These are phyloP conservation scores for Candida neerlandica DNA, from an alignment of 1,139 yeast genomes.

Conservation along the genomic window DNA sequence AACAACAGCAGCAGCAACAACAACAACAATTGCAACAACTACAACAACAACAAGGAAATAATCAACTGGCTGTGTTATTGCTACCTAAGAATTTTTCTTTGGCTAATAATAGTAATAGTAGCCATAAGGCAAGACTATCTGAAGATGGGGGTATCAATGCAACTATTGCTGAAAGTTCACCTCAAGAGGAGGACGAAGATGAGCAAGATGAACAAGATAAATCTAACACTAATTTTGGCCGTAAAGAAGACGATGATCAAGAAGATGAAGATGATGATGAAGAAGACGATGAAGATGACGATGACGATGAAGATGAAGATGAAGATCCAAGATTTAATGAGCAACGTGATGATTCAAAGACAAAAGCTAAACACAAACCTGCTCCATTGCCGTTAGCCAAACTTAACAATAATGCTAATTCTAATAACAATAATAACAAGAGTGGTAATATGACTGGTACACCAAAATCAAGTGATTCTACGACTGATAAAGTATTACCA, in stretches of 20 bases:
- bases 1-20: constrained; percentile 19
- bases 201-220: background rate
- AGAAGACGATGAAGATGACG: too few relatives aligned
- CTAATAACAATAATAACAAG: background rate
- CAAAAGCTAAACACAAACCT: constrained; percentile 1
- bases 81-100: constrained; percentile 50
- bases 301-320: background rate
- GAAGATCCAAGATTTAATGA: background rate
- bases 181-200: constrained; percentile 28
- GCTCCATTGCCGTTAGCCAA: constrained; percentile 2
- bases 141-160: background rate
- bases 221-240: background rate
- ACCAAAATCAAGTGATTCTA: constrained; percentile 15
- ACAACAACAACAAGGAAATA: constrained; percentile 11
- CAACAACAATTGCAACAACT: constrained; percentile 12
- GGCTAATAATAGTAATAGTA: constrained; percentile 12
- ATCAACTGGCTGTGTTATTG: constrained; percentile 39
- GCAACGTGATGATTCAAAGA: background rate
- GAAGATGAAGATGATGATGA: background rate
- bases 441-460: background rate
- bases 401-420: background rate
- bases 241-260: background rate
- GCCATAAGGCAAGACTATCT: background rate
- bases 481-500: constrained; percentile 60
- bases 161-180: constrained; percentile 12